Percentiles rank a stretch among this genome's conserved stretches.
Conservation (phyloP, 306 rosid genomes). For the Vigna mungo region DNA sequence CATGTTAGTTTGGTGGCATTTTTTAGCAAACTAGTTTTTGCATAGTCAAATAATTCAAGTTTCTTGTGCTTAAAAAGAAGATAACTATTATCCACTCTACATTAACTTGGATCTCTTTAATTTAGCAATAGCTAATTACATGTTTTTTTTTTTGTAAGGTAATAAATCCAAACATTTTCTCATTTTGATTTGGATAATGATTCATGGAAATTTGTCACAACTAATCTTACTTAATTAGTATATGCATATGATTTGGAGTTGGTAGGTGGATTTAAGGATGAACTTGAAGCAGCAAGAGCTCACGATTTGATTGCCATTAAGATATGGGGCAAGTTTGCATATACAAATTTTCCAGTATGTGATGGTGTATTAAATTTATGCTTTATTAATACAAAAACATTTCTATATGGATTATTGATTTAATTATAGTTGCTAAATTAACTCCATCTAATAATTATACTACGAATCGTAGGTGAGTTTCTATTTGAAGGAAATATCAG, state of each 20-base stretch:
- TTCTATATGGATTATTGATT: background rate
- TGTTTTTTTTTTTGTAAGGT: too few relatives aligned
- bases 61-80: too few relatives aligned
- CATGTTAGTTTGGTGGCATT: too few relatives aligned
- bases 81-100: too few relatives aligned
- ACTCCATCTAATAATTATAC: background rate
- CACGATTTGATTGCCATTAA: constrained; percentile 55
- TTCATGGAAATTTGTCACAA: too few relatives aligned
- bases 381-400: background rate
- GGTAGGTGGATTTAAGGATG: constrained; percentile 43
- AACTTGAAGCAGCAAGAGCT: constrained; percentile 54
- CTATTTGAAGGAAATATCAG: constrained; percentile 2
- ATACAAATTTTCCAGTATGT: constrained; percentile 54
- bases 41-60: too few relatives aligned
- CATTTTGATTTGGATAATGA: too few relatives aligned
- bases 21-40: background rate
- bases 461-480: background rate
- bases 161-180: too few relatives aligned
- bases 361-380: background rate
- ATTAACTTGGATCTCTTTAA: too few relatives aligned
- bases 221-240: too few relatives aligned
- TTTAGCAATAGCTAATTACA: too few relatives aligned
- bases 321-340: constrained; percentile 48
- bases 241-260: background rate
- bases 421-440: background rate